A percentile compares a stretch with the other conserved stretches of the same genome.
These are phyloP conservation scores for Cylindrotheca fusiformis DNA, from an alignment of 108 stramenopile species.

Conservation along the genomic window DNA sequence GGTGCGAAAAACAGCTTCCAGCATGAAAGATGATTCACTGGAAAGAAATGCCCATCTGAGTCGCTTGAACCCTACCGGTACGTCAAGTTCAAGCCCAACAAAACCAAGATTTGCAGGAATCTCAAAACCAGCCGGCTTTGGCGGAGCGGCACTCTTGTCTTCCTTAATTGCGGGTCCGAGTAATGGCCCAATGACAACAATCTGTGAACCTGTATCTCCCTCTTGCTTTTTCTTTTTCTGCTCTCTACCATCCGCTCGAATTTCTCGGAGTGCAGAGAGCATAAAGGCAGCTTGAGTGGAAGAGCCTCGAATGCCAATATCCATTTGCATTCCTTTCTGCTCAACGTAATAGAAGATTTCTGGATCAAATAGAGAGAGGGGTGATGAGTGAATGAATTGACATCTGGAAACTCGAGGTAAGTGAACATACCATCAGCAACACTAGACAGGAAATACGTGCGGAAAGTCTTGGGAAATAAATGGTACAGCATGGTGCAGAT, in stretches of 20 bases:
- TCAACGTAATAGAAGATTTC: conserved; percentile 80
- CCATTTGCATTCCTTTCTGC: conserved; percentile 86
- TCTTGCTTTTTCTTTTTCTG: conserved; percentile 47
- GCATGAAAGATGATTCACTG: conserved; percentile 49
- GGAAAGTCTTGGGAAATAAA: conserved; percentile 38
- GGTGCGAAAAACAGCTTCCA: conserved; percentile 49
- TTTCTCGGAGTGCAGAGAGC: conserved; percentile 72
- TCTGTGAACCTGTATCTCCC: conserved; percentile 36
- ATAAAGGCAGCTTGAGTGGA: conserved; percentile 68
- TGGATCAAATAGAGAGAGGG: neutral
- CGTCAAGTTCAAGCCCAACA: conserved; percentile 68
- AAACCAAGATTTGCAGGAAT: conserved; percentile 62
- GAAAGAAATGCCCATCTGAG: conserved; percentile 68
- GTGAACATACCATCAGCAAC: conserved; percentile 57
- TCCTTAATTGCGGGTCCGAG: conserved; percentile 65
- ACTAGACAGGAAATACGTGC: conserved; percentile 58
- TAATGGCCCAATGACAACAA: conserved; percentile 52
- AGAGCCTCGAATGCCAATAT: conserved; percentile 51
- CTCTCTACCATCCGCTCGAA: conserved; percentile 54
- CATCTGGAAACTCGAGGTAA: neutral
- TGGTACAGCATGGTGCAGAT: conserved; percentile 56
- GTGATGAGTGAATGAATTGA: neutral
- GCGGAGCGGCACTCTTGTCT: conserved; percentile 52
- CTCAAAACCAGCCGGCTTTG: conserved; percentile 43
- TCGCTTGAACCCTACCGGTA: conserved; percentile 74